Evolutionary conservation across 768 basidiomycete species (phyloP), one percentile per base, ranked within the genome.

Genomic region (Boletus reticuloceps): DNA sequence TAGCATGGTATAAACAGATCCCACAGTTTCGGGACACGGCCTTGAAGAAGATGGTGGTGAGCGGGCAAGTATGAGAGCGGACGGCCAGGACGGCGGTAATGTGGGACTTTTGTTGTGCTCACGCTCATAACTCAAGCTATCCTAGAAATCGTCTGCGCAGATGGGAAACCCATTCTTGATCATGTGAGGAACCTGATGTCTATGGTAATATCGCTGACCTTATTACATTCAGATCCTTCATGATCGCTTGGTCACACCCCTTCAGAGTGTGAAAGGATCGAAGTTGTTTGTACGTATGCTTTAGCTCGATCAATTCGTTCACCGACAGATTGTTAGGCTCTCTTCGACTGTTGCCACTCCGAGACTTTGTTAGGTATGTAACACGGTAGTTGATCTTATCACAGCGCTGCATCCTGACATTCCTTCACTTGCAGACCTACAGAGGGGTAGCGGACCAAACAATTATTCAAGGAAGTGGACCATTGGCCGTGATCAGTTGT

Each of bases 21-120:
- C 3, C 10, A 34, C 22, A 68, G 67, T 52, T 48, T 64, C 64
- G 0, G 68, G 68, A 0, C 68, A 71, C 5, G 69, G 58, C 0
- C 2, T 62, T 8, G 60, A 69, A 44, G 56, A 57, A 37, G 50
- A 57, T 3, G 43, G 51, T 40, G 13, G 12, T 8, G 51, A 79
- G 46, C 65, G 67, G 3, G 74, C 68, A 25, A 44, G 51, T 6
- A 66, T 54, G 19, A 80, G 82, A 55, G 75, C 78, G n/a, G 77
- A 81, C 49, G 76, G 79, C 3, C 62, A 65, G 49, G 79, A 83
- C 52, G 78, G 78, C 64, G 79, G 83, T 82, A 3, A 54, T n/a
- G 61, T 49, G 7, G 20, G 19, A 3, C 34, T 17, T 3, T 34
- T 37, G 5, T 19, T 25, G 6, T n/a, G 9, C 40, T 52, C 16